Base-by-base conservation (phyloP, 2,329 filamentous ascomycete genomes). In the Graphilbum sp. region DNA sequence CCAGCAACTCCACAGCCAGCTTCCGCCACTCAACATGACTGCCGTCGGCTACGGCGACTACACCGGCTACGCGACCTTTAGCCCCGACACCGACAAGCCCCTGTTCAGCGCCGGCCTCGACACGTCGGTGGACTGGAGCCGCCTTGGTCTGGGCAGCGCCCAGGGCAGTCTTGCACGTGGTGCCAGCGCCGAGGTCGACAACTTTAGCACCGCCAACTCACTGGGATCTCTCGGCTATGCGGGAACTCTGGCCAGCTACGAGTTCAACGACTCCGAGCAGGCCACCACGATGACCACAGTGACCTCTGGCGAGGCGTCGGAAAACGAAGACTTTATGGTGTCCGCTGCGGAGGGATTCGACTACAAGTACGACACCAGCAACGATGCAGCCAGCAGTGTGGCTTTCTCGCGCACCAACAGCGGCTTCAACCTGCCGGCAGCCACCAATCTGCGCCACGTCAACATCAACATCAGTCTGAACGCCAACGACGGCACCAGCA, bases 271-370 rank as follows among this genome's bases (percentile, higher is more conserved):
- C 44, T 67, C 63, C n/a, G 69, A 72, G 49, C 67, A 67, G 44
- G 62, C 67, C 21, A 63, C 65, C 36, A 60, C 67, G 35, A 52
- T 77, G 48, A 67, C 71, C 43, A 62, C 69, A 50, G 63, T 72
- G 10, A 77, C 72, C 9, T 79, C 75, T 12, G 75, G 75, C 27
- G 74, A 79, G 43, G 73, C 78, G 9, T 79, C 74, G 10, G 74
- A 79, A 51, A 72, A 72, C 5, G 75, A 79, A 43, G 75, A 79
- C 46, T 66, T 67, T 36, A 52, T 58, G 19, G 55, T 56, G 18
- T 54, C 27, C 27, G 57, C 58, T 38, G 56, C 63, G 21, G 58
- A 60, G 30, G 54, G 57, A 4, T 56, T 50, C 37, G 55, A 68
- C 42, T 55, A 57, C 36, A 58, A 63, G 45, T 44, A 40, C 27